Base-by-base conservation (phyloP, 805 yeast species). In the Ogataea trehalophila region DNA sequence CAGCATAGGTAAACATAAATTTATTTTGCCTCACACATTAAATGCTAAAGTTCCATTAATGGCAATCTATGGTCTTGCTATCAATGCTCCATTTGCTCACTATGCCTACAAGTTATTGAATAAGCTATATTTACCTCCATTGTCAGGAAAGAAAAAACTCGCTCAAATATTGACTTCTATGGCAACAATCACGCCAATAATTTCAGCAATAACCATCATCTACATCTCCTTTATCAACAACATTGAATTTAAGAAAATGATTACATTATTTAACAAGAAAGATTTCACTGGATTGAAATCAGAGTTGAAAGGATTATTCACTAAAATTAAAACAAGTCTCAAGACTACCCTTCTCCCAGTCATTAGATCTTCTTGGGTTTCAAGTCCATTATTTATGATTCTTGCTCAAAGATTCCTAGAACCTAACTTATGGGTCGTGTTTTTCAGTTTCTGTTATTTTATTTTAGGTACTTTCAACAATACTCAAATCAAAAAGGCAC, bases 381-480 rank as follows among this genome's bases (percentile, higher is more conserved):
- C 84, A 4, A 75, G 80, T 35, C 74, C 79, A 13, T 56, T 76
- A 3, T 74, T 81, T 5, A 63, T 81, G 57, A 55, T 74, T 1
- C 49, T 80, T 31, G 85, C 87, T 5, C 89, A 83, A 58, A 75
- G 69, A 44, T 79, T 71, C 51, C 54, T 83, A 13, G 68, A 72
- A 8, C 83, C 83, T 1, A 79, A 81, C 55, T 65, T 75, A 31
- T 83, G 89, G 89, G 81, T 79, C 11, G 79, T 79, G 3, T 82
- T 81, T 59, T 80, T 80, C 65, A 76, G 75, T 53, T 52, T 78
- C 33, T 76, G 81, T 20, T 81, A 75, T 56, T 81, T 81, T 53
- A 59, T 81, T 5, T 65, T 82, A 47, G 86, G 86, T 1, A 82
- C 87, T 1, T 71, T 73, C 46, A 85, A 82, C 55, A 83, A 83